Conservation (phyloP, 495 filamentous ascomycete genomes). For the Aspergillus ellipticus region DNA sequence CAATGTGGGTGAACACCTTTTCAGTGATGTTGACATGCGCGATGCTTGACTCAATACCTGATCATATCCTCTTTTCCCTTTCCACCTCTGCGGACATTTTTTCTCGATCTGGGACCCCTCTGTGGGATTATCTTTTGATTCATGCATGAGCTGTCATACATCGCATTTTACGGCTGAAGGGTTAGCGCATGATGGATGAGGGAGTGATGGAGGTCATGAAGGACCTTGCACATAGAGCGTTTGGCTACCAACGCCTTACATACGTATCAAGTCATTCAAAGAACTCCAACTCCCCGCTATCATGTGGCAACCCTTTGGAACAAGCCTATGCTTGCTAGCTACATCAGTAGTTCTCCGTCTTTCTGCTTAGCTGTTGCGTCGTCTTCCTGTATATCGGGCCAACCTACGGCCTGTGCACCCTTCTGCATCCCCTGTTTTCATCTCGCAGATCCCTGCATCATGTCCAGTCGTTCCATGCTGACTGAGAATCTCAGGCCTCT, state of each 20-base stretch:
- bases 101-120: not conserved
- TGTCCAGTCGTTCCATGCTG: not conserved
- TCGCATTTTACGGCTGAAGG: constrained; percentile 7
- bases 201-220: constrained; percentile 15
- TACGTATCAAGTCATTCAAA: constrained; percentile 19
- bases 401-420: not conserved
- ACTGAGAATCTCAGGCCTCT: constrained; percentile 22
- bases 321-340: constrained; percentile 8
- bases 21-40: constrained; percentile 55
- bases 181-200: constrained; percentile 18
- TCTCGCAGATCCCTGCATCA: not conserved
- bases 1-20: constrained; percentile 63
- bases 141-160: not conserved
- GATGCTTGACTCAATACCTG: constrained; percentile 30
- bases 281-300: constrained; percentile 15
- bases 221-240: constrained; percentile 17
- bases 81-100: not conserved
- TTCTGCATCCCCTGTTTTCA: not conserved
- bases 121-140: not conserved
- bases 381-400: not conserved
- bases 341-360: constrained; percentile 16
- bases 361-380: not conserved
- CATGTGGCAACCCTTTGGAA: constrained; percentile 12
- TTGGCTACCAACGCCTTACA: constrained; percentile 15
- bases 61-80: constrained; percentile 3